Evolutionary conservation across 1,284 basidiomycete genomes (phyloP).

Genomic region (Melampsora americana): DNA sequence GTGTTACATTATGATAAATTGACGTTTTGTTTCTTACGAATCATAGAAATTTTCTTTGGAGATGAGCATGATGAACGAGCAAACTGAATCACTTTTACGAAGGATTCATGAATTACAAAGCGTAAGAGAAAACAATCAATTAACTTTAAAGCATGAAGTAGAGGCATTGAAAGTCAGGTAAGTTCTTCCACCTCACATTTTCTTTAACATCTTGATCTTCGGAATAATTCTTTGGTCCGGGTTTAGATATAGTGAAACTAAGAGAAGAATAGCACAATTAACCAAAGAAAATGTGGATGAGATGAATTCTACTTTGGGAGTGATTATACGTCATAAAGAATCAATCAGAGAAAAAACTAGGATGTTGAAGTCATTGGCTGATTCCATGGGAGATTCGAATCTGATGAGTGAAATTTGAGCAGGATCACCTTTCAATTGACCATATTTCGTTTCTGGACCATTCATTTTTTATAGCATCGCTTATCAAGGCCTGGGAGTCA

Average conservation of each 20-base stretch:
- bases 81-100: conserved; percentile 14
- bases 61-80: conserved; percentile 28
- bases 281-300: conserved; percentile 40
- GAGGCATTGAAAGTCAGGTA: conserved; percentile 34
- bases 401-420: too few species aligned
- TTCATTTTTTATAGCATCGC: too few species aligned
- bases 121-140: conserved; percentile 6
- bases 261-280: conserved; percentile 21
- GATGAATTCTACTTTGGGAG: conserved; percentile 29
- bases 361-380: conserved; percentile 20
- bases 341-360: conserved; percentile 20
- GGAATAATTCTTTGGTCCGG: neutral
- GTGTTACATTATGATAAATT: neutral
- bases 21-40: too few species aligned
- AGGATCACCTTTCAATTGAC: too few species aligned
- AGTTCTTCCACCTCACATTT: neutral
- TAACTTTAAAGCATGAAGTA: conserved; percentile 27
- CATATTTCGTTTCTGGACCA: too few species aligned
- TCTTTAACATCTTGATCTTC: neutral
- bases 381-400: conserved; percentile 24
- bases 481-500: too few species aligned
- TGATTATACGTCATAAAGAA: conserved; percentile 27
- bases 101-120: conserved; percentile 19
- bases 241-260: conserved; percentile 20
- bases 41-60: conserved; percentile 28